Conservation (phyloP, 2,329 filamentous ascomycete genomes). For the Leptographium lundbergii region DNA sequence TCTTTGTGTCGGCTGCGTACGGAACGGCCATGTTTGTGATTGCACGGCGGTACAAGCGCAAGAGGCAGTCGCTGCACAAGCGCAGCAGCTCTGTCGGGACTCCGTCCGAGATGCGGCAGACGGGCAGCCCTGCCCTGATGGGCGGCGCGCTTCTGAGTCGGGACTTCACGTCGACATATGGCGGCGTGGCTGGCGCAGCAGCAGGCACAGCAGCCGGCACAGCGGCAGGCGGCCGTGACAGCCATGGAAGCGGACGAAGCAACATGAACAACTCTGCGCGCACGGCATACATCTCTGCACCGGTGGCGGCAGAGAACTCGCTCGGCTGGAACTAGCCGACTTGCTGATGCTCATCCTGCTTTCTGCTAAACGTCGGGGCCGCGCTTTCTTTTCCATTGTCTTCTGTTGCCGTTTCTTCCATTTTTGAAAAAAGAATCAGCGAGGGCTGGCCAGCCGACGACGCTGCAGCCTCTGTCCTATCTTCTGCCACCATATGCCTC, state of each 20-base stretch:
- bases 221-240: slow-evolving; percentile 41
- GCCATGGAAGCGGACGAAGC: slow-evolving; percentile 40
- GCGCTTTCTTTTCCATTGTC: neutral
- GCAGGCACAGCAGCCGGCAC: slow-evolving; percentile 35
- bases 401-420: neutral
- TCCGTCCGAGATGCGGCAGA: slow-evolving; percentile 44
- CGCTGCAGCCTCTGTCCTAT: slow-evolving; percentile 15
- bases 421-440: neutral
- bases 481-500: slow-evolving; percentile 6
- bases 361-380: slow-evolving; percentile 1
- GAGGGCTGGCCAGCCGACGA: neutral
- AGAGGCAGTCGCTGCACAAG: slow-evolving; percentile 64
- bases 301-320: slow-evolving; percentile 87
- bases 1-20: slow-evolving; percentile 72
- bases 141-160: slow-evolving; percentile 51
- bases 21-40: slow-evolving; percentile 91
- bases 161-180: slow-evolving; percentile 40
- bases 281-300: slow-evolving; percentile 66
- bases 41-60: slow-evolving; percentile 80
- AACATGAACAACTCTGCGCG: slow-evolving; percentile 40
- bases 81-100: slow-evolving; percentile 61
- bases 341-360: neutral
- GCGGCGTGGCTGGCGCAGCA: slow-evolving; percentile 29
- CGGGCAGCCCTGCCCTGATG: slow-evolving; percentile 52
- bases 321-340: slow-evolving; percentile 78